Evolutionary conservation across 805 yeast species (phyloP).

Genomic region (Komagataella mondaviorum): DNA sequence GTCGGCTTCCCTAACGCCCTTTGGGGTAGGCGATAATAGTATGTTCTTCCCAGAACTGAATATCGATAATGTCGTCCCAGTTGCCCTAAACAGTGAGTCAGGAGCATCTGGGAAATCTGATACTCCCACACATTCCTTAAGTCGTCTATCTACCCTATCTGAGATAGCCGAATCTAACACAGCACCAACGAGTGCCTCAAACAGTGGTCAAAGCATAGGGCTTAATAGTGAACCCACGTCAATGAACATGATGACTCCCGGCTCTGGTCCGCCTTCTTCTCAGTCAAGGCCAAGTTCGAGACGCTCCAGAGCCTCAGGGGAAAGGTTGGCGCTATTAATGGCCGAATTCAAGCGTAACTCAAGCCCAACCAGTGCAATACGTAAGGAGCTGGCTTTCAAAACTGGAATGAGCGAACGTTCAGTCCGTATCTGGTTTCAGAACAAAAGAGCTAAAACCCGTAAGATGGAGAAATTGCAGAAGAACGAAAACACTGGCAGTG

Average conservation of each 20-base stretch:
- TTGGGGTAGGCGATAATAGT: not conserved
- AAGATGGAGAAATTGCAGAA: slow-evolving; percentile 41
- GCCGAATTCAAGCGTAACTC: slow-evolving; percentile 59
- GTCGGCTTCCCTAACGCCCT: not conserved
- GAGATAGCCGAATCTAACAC: not conserved
- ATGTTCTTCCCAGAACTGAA: not conserved
- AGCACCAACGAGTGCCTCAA: not conserved
- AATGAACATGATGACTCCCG: not conserved
- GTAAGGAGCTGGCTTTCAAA: slow-evolving; percentile 54
- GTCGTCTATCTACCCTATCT: not conserved
- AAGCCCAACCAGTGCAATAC: slow-evolving; percentile 59
- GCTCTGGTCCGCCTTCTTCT: not conserved
- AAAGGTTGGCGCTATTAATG: slow-evolving; percentile 54
- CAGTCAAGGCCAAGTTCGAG: slow-evolving; percentile 7
- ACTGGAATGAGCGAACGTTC: slow-evolving; percentile 82
- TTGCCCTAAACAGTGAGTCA: not conserved
- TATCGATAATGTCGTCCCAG: not conserved
- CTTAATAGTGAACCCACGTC: not conserved
- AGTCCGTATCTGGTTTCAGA: slow-evolving; percentile 90
- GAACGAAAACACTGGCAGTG: slow-evolving; percentile 11
- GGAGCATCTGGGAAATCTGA: not conserved
- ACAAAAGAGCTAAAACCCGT: slow-evolving; percentile 67
- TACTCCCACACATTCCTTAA: not conserved
- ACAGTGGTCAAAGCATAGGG: not conserved
- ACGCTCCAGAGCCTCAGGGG: slow-evolving; percentile 37